A percentile compares a stretch with the other conserved stretches of the same genome.
Conservation (phyloP, 148 eudicot genomes). For the Rhododendron kiyosumense region DNA sequence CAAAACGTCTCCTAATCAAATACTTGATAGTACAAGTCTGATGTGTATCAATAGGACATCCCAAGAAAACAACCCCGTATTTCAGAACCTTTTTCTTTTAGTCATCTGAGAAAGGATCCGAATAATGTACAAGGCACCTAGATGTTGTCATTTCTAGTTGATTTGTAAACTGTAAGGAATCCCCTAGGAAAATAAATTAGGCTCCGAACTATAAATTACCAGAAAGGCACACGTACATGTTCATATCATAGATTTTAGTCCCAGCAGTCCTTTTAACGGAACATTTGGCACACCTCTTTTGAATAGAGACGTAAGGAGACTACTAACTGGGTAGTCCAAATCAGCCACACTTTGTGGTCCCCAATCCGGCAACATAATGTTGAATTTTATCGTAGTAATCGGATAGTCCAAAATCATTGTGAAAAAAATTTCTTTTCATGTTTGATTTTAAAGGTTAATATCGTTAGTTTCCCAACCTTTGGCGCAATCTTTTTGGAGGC, state of each 20-base stretch:
- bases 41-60: not conserved
- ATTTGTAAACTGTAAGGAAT: not conserved
- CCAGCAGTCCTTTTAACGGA: not conserved
- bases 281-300: not conserved
- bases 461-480: constrained; percentile 4
- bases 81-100: not conserved
- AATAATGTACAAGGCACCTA: not conserved
- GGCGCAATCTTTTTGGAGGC: constrained; percentile 12
- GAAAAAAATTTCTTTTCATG: not conserved
- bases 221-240: not conserved
- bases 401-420: not conserved
- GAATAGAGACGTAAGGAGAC: not conserved
- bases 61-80: not conserved
- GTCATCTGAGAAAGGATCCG: not conserved
- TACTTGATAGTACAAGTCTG: not conserved
- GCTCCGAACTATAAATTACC: not conserved
- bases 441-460: not conserved
- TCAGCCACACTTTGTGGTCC: not conserved
- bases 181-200: not conserved
- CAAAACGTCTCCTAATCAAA: not conserved
- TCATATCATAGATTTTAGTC: not conserved
- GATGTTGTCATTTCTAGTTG: not conserved
- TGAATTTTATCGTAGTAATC: not conserved
- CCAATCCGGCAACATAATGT: not conserved
- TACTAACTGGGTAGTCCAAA: no score